Evolutionary conservation across 176 grass and related monocot genomes (phyloP).

Genomic region (Bonia amplexicaulis): DNA sequence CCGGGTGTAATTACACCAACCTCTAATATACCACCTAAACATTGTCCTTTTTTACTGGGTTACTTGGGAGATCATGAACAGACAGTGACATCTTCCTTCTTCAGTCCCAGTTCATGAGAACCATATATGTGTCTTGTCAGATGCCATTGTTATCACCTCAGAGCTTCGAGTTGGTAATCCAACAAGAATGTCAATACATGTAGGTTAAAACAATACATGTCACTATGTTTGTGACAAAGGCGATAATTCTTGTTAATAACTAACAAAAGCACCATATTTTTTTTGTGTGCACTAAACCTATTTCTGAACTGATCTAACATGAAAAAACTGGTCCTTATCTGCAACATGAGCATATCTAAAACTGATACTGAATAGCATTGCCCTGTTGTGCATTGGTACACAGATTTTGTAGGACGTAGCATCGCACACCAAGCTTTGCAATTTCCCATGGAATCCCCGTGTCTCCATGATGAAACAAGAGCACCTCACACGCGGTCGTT

Average conservation of each 20-base stretch:
- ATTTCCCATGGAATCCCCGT: slow-evolving; percentile 95
- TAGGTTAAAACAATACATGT: background rate
- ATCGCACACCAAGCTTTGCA: slow-evolving; percentile 50
- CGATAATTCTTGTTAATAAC: background rate
- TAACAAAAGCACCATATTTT: slow-evolving; percentile 21
- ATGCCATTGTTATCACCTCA: background rate
- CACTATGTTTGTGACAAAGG: background rate
- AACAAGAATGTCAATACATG: background rate
- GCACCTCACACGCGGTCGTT: slow-evolving; percentile 87
- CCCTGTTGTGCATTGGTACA: background rate
- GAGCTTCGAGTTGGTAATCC: background rate
- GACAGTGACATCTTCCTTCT: background rate
- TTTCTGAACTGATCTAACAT: background rate
- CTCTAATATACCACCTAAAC: too few species aligned
- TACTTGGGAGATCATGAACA: background rate
- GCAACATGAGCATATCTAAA: background rate
- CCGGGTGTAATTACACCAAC: too few species aligned
- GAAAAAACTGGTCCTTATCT: background rate
- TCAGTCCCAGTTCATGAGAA: background rate
- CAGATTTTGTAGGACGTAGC: background rate
- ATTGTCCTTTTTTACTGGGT: background rate
- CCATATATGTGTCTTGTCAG: background rate
- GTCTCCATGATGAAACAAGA: slow-evolving; percentile 90
- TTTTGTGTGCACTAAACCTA: background rate
- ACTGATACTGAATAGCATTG: background rate